Conservation (phyloP, 306 rosid genomes). For the Cucumis hystrix region DNA sequence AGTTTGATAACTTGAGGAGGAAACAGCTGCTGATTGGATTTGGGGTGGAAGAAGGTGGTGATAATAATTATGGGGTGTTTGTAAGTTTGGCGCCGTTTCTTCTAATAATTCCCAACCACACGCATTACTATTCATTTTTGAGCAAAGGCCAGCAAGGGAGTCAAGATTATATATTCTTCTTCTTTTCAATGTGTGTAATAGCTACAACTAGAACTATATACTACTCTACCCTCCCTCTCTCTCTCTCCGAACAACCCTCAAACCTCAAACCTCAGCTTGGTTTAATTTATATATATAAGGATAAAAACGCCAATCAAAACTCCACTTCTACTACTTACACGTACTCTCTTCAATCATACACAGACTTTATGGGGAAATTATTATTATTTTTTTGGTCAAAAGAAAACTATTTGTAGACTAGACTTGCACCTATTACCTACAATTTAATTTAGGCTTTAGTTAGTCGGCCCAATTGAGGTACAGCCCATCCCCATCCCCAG, state of each 20-base stretch:
- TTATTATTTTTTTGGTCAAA: no score
- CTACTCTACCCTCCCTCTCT: no score
- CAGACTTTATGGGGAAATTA: no score
- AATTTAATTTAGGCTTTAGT: not conserved
- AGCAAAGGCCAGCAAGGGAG: not conserved
- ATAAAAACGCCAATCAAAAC: not conserved
- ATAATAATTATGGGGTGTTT: not conserved
- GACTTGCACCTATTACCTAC: no score
- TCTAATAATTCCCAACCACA: not conserved
- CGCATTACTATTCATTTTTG: not conserved
- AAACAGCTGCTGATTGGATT: not conserved
- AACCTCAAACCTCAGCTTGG: not conserved
- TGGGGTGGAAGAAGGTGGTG: not conserved
- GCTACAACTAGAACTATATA: no score
- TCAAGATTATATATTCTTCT: not conserved
- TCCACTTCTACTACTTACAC: not conserved
- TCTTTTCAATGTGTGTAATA: no score
- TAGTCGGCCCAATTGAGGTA: not conserved
- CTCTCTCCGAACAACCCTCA: no score
- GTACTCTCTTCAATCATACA: not conserved
- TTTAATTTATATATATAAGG: not conserved
- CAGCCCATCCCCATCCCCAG: not conserved
- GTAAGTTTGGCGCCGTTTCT: not conserved
- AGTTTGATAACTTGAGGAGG: no score
- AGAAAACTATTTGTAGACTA: no score